phyloP scores from a whole-genome alignment of 1,284 basidiomycete species.

The Rhodotorula sp. region DNA sequence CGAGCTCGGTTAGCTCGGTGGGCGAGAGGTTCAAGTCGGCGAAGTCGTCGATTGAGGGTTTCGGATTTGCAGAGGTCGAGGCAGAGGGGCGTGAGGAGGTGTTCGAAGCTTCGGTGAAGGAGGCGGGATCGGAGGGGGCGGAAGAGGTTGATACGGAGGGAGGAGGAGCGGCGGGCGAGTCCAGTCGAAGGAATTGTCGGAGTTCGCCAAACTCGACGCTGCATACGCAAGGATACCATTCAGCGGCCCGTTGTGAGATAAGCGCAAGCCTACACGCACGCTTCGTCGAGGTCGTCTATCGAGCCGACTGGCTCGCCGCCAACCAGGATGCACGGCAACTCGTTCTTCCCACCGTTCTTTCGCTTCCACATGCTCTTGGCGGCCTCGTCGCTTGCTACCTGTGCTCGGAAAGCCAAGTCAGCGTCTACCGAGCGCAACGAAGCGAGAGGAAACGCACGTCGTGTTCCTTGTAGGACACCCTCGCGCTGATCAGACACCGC shows the following conservation, averaged over 20 bases:
- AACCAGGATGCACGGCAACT: conserved; percentile 37
- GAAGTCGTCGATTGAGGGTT: conserved; percentile 35
- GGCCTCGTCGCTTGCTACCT: conserved; percentile 34
- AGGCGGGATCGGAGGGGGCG: neutral
- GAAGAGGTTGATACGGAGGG: conserved; percentile 4
- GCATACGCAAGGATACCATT: neutral
- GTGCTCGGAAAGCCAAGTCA: neutral
- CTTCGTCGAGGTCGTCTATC: conserved; percentile 38
- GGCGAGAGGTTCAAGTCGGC: conserved; percentile 29
- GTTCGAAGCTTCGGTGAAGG: neutral
- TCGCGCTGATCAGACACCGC: conserved; percentile 9
- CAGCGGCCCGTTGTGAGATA: neutral
- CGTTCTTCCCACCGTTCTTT: conserved; percentile 34
- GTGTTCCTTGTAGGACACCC: conserved; percentile 28
- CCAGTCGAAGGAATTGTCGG: conserved; percentile 30
- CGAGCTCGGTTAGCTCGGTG: conserved; percentile 32
- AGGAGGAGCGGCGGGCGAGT: neutral
- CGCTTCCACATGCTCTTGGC: conserved; percentile 40
- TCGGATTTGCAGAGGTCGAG: neutral
- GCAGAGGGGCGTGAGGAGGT: neutral
- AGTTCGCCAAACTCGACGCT: conserved; percentile 41
- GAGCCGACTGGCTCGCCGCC: conserved; percentile 35
- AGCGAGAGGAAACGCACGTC: conserved; percentile 23
- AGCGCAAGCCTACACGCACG: conserved; percentile 10
- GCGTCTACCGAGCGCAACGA: neutral